A percentile compares a stretch with the other conserved stretches of the same genome.
Evolutionary conservation across 2,329 filamentous ascomycete species (phyloP).

Genomic region (Phoma herbarum): DNA sequence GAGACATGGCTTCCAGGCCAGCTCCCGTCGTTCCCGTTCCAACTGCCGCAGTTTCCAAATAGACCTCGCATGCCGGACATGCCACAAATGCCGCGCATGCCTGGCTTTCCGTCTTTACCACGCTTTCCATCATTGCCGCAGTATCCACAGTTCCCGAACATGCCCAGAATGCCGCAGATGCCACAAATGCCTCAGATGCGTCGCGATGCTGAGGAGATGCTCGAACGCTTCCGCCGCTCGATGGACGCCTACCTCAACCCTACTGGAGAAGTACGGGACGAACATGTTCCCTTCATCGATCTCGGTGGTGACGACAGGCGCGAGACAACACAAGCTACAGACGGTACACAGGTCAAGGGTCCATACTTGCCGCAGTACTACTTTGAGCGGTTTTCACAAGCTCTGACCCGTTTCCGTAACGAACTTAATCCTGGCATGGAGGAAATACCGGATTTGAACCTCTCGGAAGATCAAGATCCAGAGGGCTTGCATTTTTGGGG

Average conservation of each 20-base stretch:
- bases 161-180: slow-evolving; percentile 30
- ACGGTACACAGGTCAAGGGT: slow-evolving; percentile 46
- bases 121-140: slow-evolving; percentile 43
- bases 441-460: slow-evolving; percentile 43
- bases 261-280: slow-evolving; percentile 43
- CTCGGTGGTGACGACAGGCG: slow-evolving; percentile 49
- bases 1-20: slow-evolving; percentile 51
- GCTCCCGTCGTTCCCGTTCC: slow-evolving; percentile 48
- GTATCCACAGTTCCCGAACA: slow-evolving; percentile 44
- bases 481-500: slow-evolving; percentile 47
- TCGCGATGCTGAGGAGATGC: slow-evolving; percentile 46
- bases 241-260: slow-evolving; percentile 57
- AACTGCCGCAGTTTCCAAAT: slow-evolving; percentile 47
- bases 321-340: slow-evolving; percentile 43
- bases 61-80: slow-evolving; percentile 42
- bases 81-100: slow-evolving; percentile 44
- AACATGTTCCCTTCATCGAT: slow-evolving; percentile 49
- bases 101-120: slow-evolving; percentile 43
- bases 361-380: slow-evolving; percentile 58
- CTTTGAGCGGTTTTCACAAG: slow-evolving; percentile 56
- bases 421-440: slow-evolving; percentile 52
- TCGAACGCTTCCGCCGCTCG: slow-evolving; percentile 50
- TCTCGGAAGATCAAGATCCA: slow-evolving; percentile 39
- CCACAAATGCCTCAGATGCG: slow-evolving; percentile 39
- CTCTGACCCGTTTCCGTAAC: slow-evolving; percentile 56